Base-by-base conservation (phyloP, 176 grass and related monocot genomes). In the Oryza officinalis region DNA sequence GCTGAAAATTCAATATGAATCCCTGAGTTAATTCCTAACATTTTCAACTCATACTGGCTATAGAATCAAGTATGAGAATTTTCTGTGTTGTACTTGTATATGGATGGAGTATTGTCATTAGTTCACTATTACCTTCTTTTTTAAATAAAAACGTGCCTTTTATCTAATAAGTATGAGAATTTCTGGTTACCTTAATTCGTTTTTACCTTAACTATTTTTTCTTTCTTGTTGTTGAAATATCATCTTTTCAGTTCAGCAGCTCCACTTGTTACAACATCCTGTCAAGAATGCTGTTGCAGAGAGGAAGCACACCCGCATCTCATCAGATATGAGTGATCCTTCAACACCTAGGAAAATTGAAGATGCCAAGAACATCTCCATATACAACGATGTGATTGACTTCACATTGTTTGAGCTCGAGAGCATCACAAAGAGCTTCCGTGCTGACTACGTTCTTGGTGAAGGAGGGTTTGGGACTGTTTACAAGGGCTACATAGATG, bases 401-500 rank as follows among this genome's bases (percentile, higher is more conserved):
- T 99, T 99, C 86, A 92, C 96, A 77, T 83, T 99, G 85, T 99
- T 89, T 79, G 96, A 99, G 77, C 96, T 99, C 1, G 96, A 99
- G 81, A 99, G 93, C 0, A 99, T 99, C 69, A 99, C 96, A 75
- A 99, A 99, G 89, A 96, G 89, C 81, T 99, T 99, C 84, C 93
- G 96, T 52, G 78, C 84, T 4, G 96, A 96, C 82, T 99, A 99
- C 80, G 88, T 96, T 69, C 96, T 99, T 78, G 96, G 96, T 22
- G 93, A 94, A 92, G 96, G 96, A 78, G 96, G 96, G 27, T 99
- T 99, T 79, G 96, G 96, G 66, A 96, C 96, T 2, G 96, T 99
- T 85, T 99, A 92, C 89, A 99, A 99, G 83, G 96, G 96, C 43
- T 99, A 99, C 30, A 99, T 99, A 92, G 96, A 99, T 69, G 96